Conservation (phyloP, 495 filamentous ascomycete genomes). For the Talaromyces ruber region DNA sequence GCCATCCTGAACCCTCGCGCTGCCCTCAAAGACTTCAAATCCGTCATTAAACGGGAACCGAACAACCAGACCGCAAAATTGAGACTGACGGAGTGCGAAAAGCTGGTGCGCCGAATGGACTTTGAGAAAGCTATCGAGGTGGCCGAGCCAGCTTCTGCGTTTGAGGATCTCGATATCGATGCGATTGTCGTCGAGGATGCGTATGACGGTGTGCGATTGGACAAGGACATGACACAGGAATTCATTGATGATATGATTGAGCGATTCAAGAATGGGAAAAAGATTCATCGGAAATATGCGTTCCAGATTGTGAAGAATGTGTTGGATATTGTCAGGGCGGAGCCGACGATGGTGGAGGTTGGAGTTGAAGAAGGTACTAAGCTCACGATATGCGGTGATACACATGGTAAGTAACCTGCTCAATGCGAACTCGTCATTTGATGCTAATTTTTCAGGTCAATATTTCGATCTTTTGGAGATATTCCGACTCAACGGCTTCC, state of each 20-base stretch:
- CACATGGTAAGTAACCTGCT: constrained; percentile 58
- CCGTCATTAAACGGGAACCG: constrained; percentile 78
- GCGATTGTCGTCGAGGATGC: constrained; percentile 67
- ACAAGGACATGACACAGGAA: constrained; percentile 82
- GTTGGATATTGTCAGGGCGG: constrained; percentile 78
- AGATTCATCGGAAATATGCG: constrained; percentile 90
- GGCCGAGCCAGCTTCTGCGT: constrained; percentile 79
- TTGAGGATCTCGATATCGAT: constrained; percentile 83
- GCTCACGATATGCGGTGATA: constrained; percentile 95
- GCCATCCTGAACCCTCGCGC: constrained; percentile 82
- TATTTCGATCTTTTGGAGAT: constrained; percentile 96
- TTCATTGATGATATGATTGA: constrained; percentile 96
- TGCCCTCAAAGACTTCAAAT: constrained; percentile 86
- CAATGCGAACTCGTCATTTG: constrained; percentile 14
- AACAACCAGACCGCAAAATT: constrained; percentile 82
- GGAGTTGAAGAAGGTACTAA: constrained; percentile 65
- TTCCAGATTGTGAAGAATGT: constrained; percentile 92
- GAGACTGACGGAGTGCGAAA: constrained; percentile 85
- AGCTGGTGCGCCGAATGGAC: constrained; percentile 78
- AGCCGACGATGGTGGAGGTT: constrained; percentile 96
- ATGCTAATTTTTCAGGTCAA: constrained; percentile 53
- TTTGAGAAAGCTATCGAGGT: constrained; percentile 95
- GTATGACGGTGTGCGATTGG: constrained; percentile 81
- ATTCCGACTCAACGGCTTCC: constrained; percentile 83
- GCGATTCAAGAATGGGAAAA: constrained; percentile 93